Base-by-base conservation (phyloP, 345 rosid genomes). In the Raphanus raphanistrum region DNA sequence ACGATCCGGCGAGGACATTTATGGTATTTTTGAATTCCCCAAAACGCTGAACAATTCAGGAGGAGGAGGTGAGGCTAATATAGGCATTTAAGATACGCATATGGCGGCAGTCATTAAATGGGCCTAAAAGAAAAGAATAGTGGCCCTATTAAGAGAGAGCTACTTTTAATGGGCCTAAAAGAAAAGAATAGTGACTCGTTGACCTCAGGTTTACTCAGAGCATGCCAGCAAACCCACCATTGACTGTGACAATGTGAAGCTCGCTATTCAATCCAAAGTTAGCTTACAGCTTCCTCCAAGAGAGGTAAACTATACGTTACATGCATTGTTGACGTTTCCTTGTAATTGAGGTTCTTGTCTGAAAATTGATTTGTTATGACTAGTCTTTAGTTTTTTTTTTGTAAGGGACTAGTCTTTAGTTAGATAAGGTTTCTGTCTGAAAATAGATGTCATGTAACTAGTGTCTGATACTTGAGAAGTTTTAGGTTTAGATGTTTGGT, bases 251-350 rank as follows among this genome's bases (percentile, higher is more conserved):
- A 98, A 92, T 80, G 86, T 92, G 62, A 92, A 90, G 21, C 97
- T 92, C 13, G 96, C 99, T 7, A 87, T 88, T 77, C 99, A 88
- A 59, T 90, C 99, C 1, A 90, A 88, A 88, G 92, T 89, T 64
- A 92, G 88, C 72, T 89, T 86, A 2, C 97, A 92, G 43, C 97
- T 98, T 28, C 97, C 97, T 4, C 91, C 96, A 0, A 77, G 98
- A 87, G 97, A 92, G 92, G 97, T 90, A 36, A 36, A 35, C 10
- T 45, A 4, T 43, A 13, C 54, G 4, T 50, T 36, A 50, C 5
- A 45, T 16, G 27, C 35, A 21, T 68, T 6, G 38, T 54, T 54
- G 38, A 48, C 31, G 8, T 21, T 21, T 21, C 21, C 21, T 21
- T 21, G 21, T 21, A 21, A 21, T 61, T 29, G 31, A 63, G 15